Conservation (phyloP, 225 moss, liverwort and hornwort species). For the Climacium dendroides region DNA sequence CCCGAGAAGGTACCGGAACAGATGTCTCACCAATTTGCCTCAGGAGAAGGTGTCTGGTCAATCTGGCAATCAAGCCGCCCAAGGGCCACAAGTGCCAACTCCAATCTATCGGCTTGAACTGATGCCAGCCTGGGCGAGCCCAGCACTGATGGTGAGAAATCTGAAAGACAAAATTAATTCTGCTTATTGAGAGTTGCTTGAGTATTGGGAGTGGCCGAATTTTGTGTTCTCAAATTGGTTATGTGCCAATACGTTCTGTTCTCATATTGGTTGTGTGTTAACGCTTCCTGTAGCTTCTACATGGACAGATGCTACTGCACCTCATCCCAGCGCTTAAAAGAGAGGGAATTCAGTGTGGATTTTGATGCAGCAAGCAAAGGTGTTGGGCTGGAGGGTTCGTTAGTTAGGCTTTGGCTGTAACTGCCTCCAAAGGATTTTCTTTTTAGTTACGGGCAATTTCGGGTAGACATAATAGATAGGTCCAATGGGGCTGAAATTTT, state of each 20-base stretch:
- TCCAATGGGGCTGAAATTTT: too few relatives aligned
- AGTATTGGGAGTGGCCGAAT: background rate
- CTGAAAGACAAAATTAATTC: background rate
- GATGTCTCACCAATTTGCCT: background rate
- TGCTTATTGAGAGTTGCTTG: background rate
- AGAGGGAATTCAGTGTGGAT: constrained; percentile 28
- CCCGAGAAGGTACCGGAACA: background rate
- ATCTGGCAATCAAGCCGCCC: background rate
- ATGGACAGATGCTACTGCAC: constrained; percentile 24
- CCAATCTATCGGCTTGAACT: background rate
- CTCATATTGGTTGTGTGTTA: background rate
- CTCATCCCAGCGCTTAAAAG: constrained; percentile 57
- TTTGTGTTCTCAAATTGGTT: background rate
- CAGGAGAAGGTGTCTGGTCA: background rate
- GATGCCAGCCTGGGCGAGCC: background rate
- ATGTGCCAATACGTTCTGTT: background rate
- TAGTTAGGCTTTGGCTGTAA: constrained; percentile 38
- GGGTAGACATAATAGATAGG: too few relatives aligned
- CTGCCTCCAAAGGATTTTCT: constrained; percentile 41
- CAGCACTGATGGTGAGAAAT: background rate
- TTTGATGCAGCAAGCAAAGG: constrained; percentile 13
- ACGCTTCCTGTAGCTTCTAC: constrained; percentile 23
- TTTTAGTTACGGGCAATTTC: too few relatives aligned
- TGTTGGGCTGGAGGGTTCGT: constrained; percentile 8
- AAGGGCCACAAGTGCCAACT: background rate